Percentiles rank a stretch among this genome's conserved stretches.
Conservation (phyloP, 2,329 filamentous ascomycete genomes). For the Hypomyces perniciosus region DNA sequence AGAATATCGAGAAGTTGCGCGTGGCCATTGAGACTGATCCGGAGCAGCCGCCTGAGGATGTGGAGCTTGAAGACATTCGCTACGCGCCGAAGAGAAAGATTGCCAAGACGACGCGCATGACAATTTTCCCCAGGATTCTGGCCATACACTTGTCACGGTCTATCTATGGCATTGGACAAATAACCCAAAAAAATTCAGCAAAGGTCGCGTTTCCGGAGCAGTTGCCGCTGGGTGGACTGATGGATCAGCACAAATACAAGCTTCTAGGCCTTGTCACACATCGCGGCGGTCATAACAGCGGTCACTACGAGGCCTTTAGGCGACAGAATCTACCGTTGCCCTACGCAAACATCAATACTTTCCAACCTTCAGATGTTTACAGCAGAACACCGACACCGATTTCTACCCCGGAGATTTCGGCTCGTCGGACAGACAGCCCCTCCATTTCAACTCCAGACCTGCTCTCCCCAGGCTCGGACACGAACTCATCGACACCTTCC, state of each 20-base stretch:
- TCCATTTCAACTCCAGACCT: constrained; percentile 44
- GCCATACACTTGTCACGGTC: constrained; percentile 90
- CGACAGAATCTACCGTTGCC: constrained; percentile 75
- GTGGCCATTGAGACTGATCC: constrained; percentile 72
- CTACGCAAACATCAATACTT: constrained; percentile 75
- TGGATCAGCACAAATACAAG: constrained; percentile 74
- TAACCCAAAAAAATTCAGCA: constrained; percentile 86
- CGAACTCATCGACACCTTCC: constrained; percentile 32
- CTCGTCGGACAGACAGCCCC: constrained; percentile 35
- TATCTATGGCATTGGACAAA: constrained; percentile 72
- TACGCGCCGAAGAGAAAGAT: constrained; percentile 77
- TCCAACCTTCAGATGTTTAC: constrained; percentile 69
- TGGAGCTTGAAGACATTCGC: constrained; percentile 68
- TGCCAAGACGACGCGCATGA: constrained; percentile 80
- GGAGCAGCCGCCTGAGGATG: constrained; percentile 65
- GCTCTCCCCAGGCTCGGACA: constrained; percentile 32
- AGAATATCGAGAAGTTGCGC: constrained; percentile 60
- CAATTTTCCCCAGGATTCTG: constrained; percentile 80
- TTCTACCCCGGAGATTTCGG: constrained; percentile 41
- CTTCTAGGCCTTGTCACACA: constrained; percentile 86
- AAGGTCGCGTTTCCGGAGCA: constrained; percentile 89
- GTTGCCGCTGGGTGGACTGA: constrained; percentile 73
- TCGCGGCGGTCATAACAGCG: constrained; percentile 91
- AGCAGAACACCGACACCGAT: constrained; percentile 54
- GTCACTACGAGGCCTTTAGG: constrained; percentile 94